Evolutionary conservation across 177 flowering plant species (phyloP), one percentile per base, ranked within the genome.

Genomic region (Vitis hybrid): DNA sequence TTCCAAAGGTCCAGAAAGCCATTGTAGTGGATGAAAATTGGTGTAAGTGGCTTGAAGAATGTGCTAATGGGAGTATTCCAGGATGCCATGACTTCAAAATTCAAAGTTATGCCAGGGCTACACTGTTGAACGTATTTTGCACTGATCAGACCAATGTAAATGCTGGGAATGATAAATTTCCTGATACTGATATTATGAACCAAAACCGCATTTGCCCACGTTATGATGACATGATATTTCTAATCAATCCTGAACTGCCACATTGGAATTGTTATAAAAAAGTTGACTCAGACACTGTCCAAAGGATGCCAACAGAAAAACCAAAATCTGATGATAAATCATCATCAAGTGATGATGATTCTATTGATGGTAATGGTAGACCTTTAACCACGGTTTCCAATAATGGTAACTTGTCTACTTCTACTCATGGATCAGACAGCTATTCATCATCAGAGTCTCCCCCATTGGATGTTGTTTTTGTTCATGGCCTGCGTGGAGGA

Each of bases 401-500:
- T 61, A 70, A 50, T 70, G 77, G 52, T 65, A 51, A 72, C 62
- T 3, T 49, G 20, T 70, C 80, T 48, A 58, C 74, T 75, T 73
- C 84, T 71, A 52, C 26, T 51, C 72, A 66, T 71, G 76, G 22
- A 58, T 68, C 83, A 22, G 56, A 72, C 10, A 68, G 51, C 14
- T 31, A 53, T 63, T 75, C 82, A 52, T 15, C 76, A n/a, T 33
- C 70, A 14, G 85, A 72, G 60, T 76, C 26, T 61, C 90, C 97
- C 73, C 62, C 63, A 58, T 18, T 96, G 29, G 99, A 96, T 84
- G 77, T 96, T 76, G 91, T 96, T 67, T 96, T 96, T 83, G 84
- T 96, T 64, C 99, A 96, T 83, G 98, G 99, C 60, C 73, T 96
- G 55, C 94, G 93, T 71, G 99, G 99, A 29, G 99, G 99, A 22